Evolutionary conservation across 1,284 basidiomycete species (phyloP), one percentile per base, ranked within the genome.

Genomic region (Coriolopsis trogii): DNA sequence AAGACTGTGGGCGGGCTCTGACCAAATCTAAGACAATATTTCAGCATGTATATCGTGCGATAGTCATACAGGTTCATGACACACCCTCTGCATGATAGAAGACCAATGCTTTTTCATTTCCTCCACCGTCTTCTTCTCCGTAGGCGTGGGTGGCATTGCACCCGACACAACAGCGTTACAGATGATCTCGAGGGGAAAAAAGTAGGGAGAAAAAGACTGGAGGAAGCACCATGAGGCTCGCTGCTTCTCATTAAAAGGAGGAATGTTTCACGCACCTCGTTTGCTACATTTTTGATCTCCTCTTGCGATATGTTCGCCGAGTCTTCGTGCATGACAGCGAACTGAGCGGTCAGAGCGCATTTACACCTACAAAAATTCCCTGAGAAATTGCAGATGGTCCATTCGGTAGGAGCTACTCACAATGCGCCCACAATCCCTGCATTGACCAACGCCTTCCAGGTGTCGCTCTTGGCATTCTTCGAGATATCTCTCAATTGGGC

Each of bases 41-140:
- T 12, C 21, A 29, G n/a, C 28, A 20, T 5, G 12, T 7, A 15
- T 18, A 21, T 30, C 16, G 6, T 26, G 2, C 10, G 13, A 4
- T 2, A 2, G 23, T 8, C 18, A 1, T 1, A 2, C 21, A 6
- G 16, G 31, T 26, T 2, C 15, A 21, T 24, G 9, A 42, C 33
- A 18, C 37, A 47, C 51, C 25, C 45, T 20, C 13, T 53, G 45
- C 16, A 38, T 44, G 24, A 53, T 41, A 1, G 33, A 12, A 5
- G 41, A 42, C 46, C 51, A 53, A 15, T 47, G 36, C 16, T 44
- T 34, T 36, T 40, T 47, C 20, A 53, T 36, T 9, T 53, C 51
- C 9, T 53, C 51, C 3, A 30, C 36, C 10, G 42, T 26, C 15
- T 31, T 43, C 29, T 33, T 20, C 36, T 53, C 51, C 15, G 46